Evolutionary conservation across 1,284 basidiomycete genomes (phyloP).

Genomic region (Phellinidium pouzarii): DNA sequence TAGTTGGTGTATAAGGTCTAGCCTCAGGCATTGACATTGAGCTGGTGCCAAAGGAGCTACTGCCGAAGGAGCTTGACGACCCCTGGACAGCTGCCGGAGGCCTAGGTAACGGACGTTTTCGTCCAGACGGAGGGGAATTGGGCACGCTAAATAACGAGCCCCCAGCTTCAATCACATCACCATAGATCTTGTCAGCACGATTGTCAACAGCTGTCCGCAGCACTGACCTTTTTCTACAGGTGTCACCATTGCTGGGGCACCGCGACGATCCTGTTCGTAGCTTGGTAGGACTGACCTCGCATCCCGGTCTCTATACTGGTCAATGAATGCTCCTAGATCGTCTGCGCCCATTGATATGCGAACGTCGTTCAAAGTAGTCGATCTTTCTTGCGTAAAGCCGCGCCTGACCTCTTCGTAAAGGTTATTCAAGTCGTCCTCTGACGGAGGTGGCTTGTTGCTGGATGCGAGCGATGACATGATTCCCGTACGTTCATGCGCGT

Average conservation of each 20-base stretch:
- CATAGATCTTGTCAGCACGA: background rate
- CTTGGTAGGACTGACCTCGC: constrained; percentile 4
- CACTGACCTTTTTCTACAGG: constrained; percentile 15
- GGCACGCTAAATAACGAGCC: constrained; percentile 19
- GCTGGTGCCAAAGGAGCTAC: background rate
- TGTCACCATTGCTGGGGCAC: background rate
- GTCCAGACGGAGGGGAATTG: constrained; percentile 29
- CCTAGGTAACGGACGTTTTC: constrained; percentile 27
- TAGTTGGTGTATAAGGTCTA: constrained; percentile 15
- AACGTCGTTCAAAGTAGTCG: constrained; percentile 21
- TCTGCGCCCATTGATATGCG: constrained; percentile 21
- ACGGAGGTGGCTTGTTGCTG: constrained; percentile 31
- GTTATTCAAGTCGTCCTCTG: constrained; percentile 60
- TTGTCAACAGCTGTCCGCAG: background rate
- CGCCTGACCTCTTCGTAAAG: constrained; percentile 70
- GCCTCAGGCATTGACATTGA: constrained; percentile 23
- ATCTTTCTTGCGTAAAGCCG: constrained; percentile 45
- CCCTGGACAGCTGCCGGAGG: constrained; percentile 23
- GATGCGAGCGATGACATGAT: constrained; percentile 27
- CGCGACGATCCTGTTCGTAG: constrained; percentile 10
- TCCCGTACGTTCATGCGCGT: constrained; percentile 4
- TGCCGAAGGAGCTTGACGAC: constrained; percentile 4
- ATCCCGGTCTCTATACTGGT: constrained; percentile 12
- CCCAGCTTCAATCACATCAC: constrained; percentile 9
- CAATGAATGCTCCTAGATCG: constrained; percentile 14